Base-by-base conservation (phyloP, 257 asterid species). In the Mentha longifolia region DNA sequence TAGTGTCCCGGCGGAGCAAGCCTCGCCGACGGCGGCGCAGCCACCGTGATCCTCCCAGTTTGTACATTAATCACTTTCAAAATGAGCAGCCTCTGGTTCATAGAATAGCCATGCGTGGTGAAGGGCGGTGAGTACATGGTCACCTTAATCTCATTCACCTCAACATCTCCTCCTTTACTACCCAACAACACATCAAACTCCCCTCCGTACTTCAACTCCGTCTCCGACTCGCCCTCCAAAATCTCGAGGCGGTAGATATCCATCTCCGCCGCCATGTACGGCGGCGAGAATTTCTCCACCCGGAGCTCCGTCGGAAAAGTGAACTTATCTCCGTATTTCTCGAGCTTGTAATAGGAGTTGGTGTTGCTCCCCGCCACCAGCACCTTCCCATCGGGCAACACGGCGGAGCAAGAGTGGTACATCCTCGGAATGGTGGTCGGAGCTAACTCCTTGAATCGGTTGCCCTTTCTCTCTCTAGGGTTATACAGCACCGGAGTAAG, bases 81-180 rank as follows among this genome's bases (percentile, higher is more conserved):
- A 59, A 89, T 74, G 0, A 95, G 76, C 86, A 92, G 31, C 39
- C 99, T 85, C 81, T 95, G 98, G 81, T 83, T 87, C 60, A 79
- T 85, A 0, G 99, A 95, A 80, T 85, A 92, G 2, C 99, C 98
- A 49, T 92, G 98, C 12, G 99, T 92, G 20, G 99, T 95, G 74
- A 95, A 95, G 2, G 98, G 98, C 13, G 98, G 97, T 2, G 94
- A 76, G 66, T 85, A 92, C 96, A 92, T 85, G 0, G 95, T 88
- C 12, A 92, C 91, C 81, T 81, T 87, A 9, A 84, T 54, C 0
- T 81, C 80, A 0, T 50, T 28, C 57, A n/a, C 10, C 7, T n/a
- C 72, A 5, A 80, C 43, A 5, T 35, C 6, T 3, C 9, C 51
- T 0, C 51, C 81, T 1, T 43, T 47, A 61, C 67, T 59, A 0